phyloP scores from a whole-genome alignment of 202 grass and related monocot genomes.

The Elaeis oleifera region DNA sequence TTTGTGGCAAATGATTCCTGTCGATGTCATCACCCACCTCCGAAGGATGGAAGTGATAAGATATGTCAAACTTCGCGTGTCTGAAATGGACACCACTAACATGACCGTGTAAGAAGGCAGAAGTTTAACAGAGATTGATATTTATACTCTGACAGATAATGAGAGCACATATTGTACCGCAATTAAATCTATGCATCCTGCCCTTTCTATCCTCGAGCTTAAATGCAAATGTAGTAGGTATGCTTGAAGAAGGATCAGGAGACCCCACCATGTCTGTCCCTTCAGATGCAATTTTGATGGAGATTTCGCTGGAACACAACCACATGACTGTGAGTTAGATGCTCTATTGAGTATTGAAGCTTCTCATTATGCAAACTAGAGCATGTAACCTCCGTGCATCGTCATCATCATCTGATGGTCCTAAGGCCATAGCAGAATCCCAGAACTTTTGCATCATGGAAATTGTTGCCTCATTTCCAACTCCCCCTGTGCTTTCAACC shows the following conservation, averaged over 20 bases:
- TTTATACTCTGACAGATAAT: neutral
- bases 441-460: slow-evolving; percentile 78
- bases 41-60: slow-evolving; percentile 63
- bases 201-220: slow-evolving; percentile 62
- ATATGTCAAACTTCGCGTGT: slow-evolving; percentile 51
- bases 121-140: neutral
- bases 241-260: slow-evolving; percentile 8
- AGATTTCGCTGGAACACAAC: slow-evolving; percentile 21
- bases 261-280: slow-evolving; percentile 5
- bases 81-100: slow-evolving; percentile 20
- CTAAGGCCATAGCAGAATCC: slow-evolving; percentile 54
- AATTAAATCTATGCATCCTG: slow-evolving; percentile 63
- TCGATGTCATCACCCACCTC: slow-evolving; percentile 51
- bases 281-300: slow-evolving; percentile 30
- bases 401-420: slow-evolving; percentile 45
- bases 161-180: slow-evolving; percentile 26
- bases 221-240: slow-evolving; percentile 40
- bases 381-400: slow-evolving; percentile 31
- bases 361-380: neutral
- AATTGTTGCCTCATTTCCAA: slow-evolving; percentile 24
- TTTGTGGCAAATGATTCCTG: slow-evolving; percentile 36
- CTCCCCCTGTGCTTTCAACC: slow-evolving; percentile 39
- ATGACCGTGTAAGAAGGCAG: neutral
- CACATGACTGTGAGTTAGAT: no score
- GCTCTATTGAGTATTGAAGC: no score